Evolutionary conservation across 805 yeast species (phyloP).

Genomic region (Barnettozyma vustinii): DNA sequence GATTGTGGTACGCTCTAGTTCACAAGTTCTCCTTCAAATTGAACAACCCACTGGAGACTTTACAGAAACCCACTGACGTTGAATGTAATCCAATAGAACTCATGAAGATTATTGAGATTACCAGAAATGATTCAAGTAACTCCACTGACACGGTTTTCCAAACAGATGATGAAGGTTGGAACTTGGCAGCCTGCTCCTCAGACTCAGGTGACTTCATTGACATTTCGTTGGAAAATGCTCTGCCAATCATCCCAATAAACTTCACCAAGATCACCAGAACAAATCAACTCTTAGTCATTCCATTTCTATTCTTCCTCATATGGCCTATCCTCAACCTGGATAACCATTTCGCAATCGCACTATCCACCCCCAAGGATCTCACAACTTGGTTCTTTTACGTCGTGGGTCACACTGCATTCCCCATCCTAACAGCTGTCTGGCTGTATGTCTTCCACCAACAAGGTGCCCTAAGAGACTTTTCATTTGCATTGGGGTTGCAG

Average conservation of each 20-base stretch:
- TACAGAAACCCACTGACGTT: slow-evolving; percentile 8
- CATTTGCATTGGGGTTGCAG: slow-evolving; percentile 52
- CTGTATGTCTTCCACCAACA: slow-evolving; percentile 62
- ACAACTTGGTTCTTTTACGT: slow-evolving; percentile 61
- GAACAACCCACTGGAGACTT: slow-evolving; percentile 21
- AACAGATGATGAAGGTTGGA: neutral
- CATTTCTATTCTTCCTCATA: slow-evolving; percentile 35
- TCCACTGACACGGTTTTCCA: neutral
- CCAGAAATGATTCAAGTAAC: neutral
- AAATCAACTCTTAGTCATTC: slow-evolving; percentile 17
- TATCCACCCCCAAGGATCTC: slow-evolving; percentile 43
- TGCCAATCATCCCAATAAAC: slow-evolving; percentile 8
- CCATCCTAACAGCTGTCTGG: slow-evolving; percentile 57
- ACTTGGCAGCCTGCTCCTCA: neutral
- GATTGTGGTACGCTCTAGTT: slow-evolving; percentile 18
- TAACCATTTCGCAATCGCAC: slow-evolving; percentile 36
- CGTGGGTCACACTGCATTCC: slow-evolving; percentile 53
- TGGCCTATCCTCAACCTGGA: slow-evolving; percentile 48
- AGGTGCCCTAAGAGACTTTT: slow-evolving; percentile 51
- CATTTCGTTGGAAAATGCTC: neutral
- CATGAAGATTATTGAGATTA: neutral
- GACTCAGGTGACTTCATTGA: neutral
- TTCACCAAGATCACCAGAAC: slow-evolving; percentile 12
- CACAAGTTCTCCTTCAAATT: slow-evolving; percentile 26
- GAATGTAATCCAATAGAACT: slow-evolving; percentile 5